These are phyloP conservation scores for Scheffersomyces spartinae DNA, from an alignment of 805 yeast genomes.

Conservation along the genomic window DNA sequence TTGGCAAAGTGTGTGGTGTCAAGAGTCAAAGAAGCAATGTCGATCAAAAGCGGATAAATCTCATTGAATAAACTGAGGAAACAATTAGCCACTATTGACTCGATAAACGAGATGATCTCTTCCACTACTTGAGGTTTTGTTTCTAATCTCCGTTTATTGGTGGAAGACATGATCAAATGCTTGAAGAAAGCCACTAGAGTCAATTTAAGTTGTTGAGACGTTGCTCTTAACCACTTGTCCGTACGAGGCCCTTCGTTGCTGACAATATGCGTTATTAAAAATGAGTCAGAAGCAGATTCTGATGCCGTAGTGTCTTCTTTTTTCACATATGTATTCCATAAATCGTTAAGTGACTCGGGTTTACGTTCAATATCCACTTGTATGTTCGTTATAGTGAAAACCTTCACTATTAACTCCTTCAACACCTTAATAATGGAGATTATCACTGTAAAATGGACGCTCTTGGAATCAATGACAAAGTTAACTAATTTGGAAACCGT, in stretches of 20 bases:
- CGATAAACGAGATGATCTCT: slow-evolving; percentile 13
- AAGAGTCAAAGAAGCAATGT: slow-evolving; percentile 15
- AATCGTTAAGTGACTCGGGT: slow-evolving; percentile 4
- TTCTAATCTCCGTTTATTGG: slow-evolving; percentile 10
- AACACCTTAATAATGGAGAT: slow-evolving; percentile 12
- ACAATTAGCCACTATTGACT: slow-evolving; percentile 12
- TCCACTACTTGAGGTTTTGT: slow-evolving; percentile 12
- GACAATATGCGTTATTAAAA: slow-evolving; percentile 1
- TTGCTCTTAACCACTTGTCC: slow-evolving; percentile 25
- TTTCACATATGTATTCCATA: slow-evolving; percentile 4
- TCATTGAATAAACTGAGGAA: slow-evolving; percentile 21
- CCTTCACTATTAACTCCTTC: slow-evolving; percentile 11
- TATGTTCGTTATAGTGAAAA: slow-evolving; percentile 17
- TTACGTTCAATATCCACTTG: slow-evolving; percentile 3
- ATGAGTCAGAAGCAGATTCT: too few relatives aligned
- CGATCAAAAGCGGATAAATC: slow-evolving; percentile 17
- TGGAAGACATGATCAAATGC: slow-evolving; percentile 11
- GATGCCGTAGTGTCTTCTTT: slow-evolving; percentile 2
- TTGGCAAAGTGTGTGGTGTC: too few relatives aligned
- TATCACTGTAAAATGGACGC: slow-evolving; percentile 13
- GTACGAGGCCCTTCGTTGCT: slow-evolving; percentile 5
- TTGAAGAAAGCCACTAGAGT: slow-evolving; percentile 21
- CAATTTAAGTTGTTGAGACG: slow-evolving; percentile 25
- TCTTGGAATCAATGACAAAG: slow-evolving; percentile 11
- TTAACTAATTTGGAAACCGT: slow-evolving; percentile 20